phyloP scores from a whole-genome alignment of 352 stramenopile species.

The Phytophthora europaea region DNA sequence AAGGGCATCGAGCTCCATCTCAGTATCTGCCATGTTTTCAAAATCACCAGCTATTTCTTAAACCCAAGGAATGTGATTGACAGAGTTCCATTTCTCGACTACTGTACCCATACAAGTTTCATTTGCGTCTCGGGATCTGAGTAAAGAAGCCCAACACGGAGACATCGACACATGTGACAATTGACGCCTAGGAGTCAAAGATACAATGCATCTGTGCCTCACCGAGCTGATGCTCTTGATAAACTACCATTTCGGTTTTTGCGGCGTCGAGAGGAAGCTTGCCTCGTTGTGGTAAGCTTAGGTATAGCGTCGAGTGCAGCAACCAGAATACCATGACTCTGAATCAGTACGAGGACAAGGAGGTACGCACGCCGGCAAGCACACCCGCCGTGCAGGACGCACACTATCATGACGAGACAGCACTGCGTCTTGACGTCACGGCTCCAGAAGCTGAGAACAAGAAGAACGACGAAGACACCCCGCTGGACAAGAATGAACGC shows the following conservation, averaged over 20 bases:
- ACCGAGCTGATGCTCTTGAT: not conserved
- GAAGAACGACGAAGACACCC: not conserved
- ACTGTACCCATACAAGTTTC: not conserved
- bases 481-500: slow-evolving; percentile 4
- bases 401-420: not conserved
- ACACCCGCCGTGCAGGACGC: not conserved
- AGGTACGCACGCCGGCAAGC: not conserved
- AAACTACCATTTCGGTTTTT: not conserved
- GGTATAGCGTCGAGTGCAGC: not conserved
- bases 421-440: not conserved
- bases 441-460: not conserved
- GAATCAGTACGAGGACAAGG: not conserved
- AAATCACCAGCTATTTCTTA: not conserved
- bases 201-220: not conserved
- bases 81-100: not conserved
- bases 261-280: not conserved
- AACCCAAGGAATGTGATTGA: not conserved
- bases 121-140: not conserved
- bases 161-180: not conserved
- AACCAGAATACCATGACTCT: slow-evolving; percentile 3
- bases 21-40: not conserved
- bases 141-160: not conserved
- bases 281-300: not conserved
- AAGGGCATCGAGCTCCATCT: not conserved
- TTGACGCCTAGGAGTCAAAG: not conserved